Evolutionary conservation across 257 asterid genomes (phyloP), one percentile per base, ranked within the genome.

Genomic region (Penstemon davidsonii): DNA sequence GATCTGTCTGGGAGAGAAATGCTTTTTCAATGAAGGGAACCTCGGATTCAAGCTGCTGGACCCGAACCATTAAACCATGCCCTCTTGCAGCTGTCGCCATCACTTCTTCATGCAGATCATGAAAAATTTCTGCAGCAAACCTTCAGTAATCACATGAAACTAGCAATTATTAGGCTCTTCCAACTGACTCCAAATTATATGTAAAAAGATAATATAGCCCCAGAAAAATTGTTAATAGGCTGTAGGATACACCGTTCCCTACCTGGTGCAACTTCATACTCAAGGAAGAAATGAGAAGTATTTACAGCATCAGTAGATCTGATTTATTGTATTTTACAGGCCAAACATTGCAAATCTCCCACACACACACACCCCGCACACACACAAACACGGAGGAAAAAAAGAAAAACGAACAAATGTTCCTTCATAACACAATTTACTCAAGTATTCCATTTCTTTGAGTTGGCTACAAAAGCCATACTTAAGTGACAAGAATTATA

Each of bases 101-200:
- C 72, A 91, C 95, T 72, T 94, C 93, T 65, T 94, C 99, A 66
- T 94, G 96, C 51, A 94, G 84, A 74, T 87, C 86, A 73, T 84
- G 96, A 78, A 94, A 94, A 76, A 91, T 80, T 80, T 87, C 96
- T 4, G 99, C 96, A 37, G 99, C 99, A 86, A 91, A 94, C 88
- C 99, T 94, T 78, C 79, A 80, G 73, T 18, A 73, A 71, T 75
- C 70, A 84, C 83, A 83, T 78, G 69, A 67, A 69, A 75, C 55
- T 71, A 68, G 64, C 57, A 67, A 69, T 70, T 59, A 65, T 58
- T 50, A 72, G 74, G 10, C 36, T 66, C 51, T 66, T 73, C 37
- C 5, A 4, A 54, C 45, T 7, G 50, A 65, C 13, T 50, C 5
- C 55, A 41, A 71, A 11, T 62, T 46, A 49, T 39, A 59, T 61